These are phyloP conservation scores for Stentor roeselii DNA, from an alignment of 73 alveolate genomes.

Conservation along the genomic window DNA sequence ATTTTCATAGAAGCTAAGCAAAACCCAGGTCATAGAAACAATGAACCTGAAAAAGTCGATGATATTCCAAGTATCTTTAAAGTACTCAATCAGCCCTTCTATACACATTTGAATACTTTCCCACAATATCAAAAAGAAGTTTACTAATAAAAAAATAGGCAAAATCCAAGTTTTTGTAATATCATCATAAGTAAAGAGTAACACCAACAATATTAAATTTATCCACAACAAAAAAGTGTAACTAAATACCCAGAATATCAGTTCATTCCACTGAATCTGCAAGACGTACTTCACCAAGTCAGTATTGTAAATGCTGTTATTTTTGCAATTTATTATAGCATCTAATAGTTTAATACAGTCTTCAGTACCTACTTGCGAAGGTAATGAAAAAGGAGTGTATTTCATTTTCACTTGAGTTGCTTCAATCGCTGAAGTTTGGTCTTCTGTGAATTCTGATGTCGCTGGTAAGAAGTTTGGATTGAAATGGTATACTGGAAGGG, in stretches of 20 bases:
- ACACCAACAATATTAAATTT: neutral
- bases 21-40: neutral
- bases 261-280: neutral
- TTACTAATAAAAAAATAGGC: neutral
- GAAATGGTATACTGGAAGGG: neutral
- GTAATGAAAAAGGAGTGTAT: neutral
- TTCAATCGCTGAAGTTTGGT: neutral
- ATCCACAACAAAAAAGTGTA: neutral
- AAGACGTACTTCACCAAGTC: too few relatives aligned
- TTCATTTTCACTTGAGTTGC: neutral
- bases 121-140: neutral
- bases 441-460: neutral
- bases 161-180: too few relatives aligned
- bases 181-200: neutral
- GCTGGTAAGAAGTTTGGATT: neutral
- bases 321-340: neutral
- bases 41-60: neutral
- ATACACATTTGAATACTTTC: neutral
- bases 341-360: neutral
- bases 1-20: too few relatives aligned
- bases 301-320: neutral
- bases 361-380: neutral
- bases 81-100: neutral
- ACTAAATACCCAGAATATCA: neutral
- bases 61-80: neutral